Base-by-base conservation (phyloP, 2,329 filamentous ascomycete species). In the Sodiomyces alkalinus region DNA sequence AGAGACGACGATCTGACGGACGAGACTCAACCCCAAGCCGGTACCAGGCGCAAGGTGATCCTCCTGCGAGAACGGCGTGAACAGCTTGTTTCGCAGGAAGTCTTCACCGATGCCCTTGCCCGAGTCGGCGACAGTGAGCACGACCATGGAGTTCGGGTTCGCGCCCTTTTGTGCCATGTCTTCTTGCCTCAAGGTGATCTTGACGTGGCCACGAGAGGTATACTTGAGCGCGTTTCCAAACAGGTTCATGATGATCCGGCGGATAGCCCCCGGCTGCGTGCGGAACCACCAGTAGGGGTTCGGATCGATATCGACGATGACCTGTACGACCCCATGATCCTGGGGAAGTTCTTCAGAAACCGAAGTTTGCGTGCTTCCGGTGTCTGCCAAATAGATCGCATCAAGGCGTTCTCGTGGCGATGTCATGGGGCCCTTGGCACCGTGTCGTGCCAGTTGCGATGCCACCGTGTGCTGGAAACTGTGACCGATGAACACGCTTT, bases 1-100 rank as follows among this genome's bases (percentile, higher is more conserved):
- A 8, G 62, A 59, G 16, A 58, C 57, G 6, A 74, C 63, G 12
- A 78, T 64, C 32, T 58, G 53, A 18, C 58, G 53, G 7, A 77
- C 71, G 11, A 78, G 66, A 17, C 63, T 68, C 24, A 79, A 49
- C 0, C 74, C 74, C 1, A 78, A 53, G 0, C 72, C 72, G 3
- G 66, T 65, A 1, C 72, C 72, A 1, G 61, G 60, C 0, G 62
- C 56, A 9, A 77, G 47, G 0, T 55, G 49, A 27, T 74, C 60
- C 38, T 78, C 73, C 39, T 78, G 73, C 0, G 58, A 49, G 33
- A 75, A 76, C 0, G 70, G 67, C 0, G 62, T 67, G 41, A 72
- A 78, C 0, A 76, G 47, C 26, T 60, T 60, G 8, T 63, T 62
- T 22, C 62, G 55, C 17, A 75, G 48, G 37, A 69, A 78, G 8